Evolutionary conservation across 2,329 filamentous ascomycete species (phyloP).

Genomic region (Ceratocystis colombiana): DNA sequence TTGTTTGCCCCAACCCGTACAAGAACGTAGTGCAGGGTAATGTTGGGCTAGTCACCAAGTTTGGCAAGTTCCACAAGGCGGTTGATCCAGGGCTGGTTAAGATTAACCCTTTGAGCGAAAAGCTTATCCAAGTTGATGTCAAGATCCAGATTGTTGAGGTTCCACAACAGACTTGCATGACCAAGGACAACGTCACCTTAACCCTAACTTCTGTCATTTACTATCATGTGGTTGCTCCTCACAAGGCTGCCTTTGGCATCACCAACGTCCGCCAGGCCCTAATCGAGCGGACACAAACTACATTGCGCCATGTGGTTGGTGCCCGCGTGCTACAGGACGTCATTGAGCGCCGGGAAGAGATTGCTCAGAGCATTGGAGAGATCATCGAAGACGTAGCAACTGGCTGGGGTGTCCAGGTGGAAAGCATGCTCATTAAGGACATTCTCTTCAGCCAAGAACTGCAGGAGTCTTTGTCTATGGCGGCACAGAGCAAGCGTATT

Average conservation of each 20-base stretch:
- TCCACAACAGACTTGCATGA: slow-evolving; percentile 95
- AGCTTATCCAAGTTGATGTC: slow-evolving; percentile 84
- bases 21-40: slow-evolving; percentile 87
- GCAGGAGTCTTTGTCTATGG: slow-evolving; percentile 95
- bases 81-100: slow-evolving; percentile 95
- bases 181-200: slow-evolving; percentile 95
- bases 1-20: slow-evolving; percentile 91
- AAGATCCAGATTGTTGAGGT: slow-evolving; percentile 99
- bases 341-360: slow-evolving; percentile 94
- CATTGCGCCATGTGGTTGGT: slow-evolving; percentile 89
- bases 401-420: slow-evolving; percentile 91
- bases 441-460: slow-evolving; percentile 94
- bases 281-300: slow-evolving; percentile 94
- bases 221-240: slow-evolving; percentile 91
- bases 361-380: slow-evolving; percentile 87
- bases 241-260: slow-evolving; percentile 96
- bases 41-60: slow-evolving; percentile 90
- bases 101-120: slow-evolving; percentile 91
- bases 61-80: slow-evolving; percentile 86
- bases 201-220: slow-evolving; percentile 96
- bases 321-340: slow-evolving; percentile 94
- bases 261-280: slow-evolving; percentile 91
- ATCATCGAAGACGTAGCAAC: slow-evolving; percentile 94
- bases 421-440: slow-evolving; percentile 99
- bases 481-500: slow-evolving; percentile 94